Evolutionary conservation across 1,284 basidiomycete genomes (phyloP).

Genomic region (Cerrena zonata): DNA sequence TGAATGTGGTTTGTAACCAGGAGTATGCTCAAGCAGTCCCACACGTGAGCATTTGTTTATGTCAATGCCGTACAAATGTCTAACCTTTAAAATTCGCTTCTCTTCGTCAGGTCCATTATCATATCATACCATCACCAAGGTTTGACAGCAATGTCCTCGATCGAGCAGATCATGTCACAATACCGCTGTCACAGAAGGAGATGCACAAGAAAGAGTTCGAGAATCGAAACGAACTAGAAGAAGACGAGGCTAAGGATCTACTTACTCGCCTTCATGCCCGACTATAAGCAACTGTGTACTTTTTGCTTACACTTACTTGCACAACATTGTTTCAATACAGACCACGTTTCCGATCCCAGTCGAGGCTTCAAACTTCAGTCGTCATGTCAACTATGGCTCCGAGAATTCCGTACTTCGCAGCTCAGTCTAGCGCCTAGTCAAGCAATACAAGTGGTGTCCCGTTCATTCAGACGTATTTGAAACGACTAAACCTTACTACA

Average conservation of each 20-base stretch:
- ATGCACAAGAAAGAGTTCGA: conserved; percentile 59
- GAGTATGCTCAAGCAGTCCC: conserved; percentile 77
- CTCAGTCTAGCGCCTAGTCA: no score
- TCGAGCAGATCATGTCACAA: conserved; percentile 19
- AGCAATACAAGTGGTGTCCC: no score
- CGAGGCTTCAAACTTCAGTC: no score
- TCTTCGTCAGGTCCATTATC: conserved; percentile 61
- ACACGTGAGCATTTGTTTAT: conserved; percentile 47
- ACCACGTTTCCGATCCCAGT: no score
- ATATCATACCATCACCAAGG: conserved; percentile 69
- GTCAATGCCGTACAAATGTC: neutral
- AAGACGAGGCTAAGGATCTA: conserved; percentile 48
- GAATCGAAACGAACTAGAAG: conserved; percentile 50
- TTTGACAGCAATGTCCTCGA: conserved; percentile 25
- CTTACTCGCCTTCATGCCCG: conserved; percentile 37
- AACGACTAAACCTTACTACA: no score
- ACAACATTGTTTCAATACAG: no score
- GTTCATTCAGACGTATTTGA: no score
- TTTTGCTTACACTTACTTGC: no score
- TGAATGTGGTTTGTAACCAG: conserved; percentile 75
- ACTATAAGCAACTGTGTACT: conserved; percentile 16
- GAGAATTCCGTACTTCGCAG: no score
- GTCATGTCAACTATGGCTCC: no score
- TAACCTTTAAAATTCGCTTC: neutral
- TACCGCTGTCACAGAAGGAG: conserved; percentile 37